Conservation (phyloP, 1,284 basidiomycete species). For the Papiliotrema terrestris region DNA sequence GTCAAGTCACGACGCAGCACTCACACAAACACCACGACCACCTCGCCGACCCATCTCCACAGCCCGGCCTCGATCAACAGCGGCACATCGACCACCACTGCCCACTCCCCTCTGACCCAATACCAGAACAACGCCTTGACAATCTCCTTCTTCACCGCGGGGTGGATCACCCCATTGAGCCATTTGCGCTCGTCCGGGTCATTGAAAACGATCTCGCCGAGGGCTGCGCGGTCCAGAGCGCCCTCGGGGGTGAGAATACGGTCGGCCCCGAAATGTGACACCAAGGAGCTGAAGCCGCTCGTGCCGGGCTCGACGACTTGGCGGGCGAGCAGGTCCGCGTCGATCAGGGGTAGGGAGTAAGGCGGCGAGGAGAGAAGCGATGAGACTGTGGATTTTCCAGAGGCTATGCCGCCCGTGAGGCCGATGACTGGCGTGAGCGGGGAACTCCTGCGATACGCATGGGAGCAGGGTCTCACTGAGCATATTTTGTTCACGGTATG, state of each 20-base stretch:
- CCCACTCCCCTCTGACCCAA: slow-evolving; percentile 74
- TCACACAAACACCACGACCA: slow-evolving; percentile 74
- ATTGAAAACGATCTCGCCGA: slow-evolving; percentile 82
- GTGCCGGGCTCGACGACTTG: slow-evolving; percentile 84
- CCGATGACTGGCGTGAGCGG: slow-evolving; percentile 70
- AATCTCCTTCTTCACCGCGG: slow-evolving; percentile 76
- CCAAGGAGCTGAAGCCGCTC: slow-evolving; percentile 65
- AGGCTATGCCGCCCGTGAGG: slow-evolving; percentile 93
- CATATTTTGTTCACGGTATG: neutral
- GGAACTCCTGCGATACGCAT: too few relatives aligned
- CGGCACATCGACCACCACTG: slow-evolving; percentile 89
- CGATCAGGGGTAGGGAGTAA: slow-evolving; percentile 73
- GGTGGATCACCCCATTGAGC: slow-evolving; percentile 85
- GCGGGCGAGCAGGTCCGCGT: slow-evolving; percentile 87
- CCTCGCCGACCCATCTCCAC: slow-evolving; percentile 77
- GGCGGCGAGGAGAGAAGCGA: slow-evolving; percentile 56
- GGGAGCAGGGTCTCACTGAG: neutral
- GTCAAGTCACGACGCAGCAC: too few relatives aligned
- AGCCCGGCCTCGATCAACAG: slow-evolving; percentile 85
- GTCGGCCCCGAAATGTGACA: slow-evolving; percentile 65
- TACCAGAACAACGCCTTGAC: slow-evolving; percentile 62
- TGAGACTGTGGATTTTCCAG: slow-evolving; percentile 86
- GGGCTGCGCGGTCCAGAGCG: slow-evolving; percentile 71
- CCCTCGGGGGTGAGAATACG: slow-evolving; percentile 65
- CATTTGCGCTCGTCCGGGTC: slow-evolving; percentile 67